These are phyloP conservation scores for Myriosclerotinia duriaeana DNA, from an alignment of 2,329 filamentous ascomycete genomes.

Conservation along the genomic window DNA sequence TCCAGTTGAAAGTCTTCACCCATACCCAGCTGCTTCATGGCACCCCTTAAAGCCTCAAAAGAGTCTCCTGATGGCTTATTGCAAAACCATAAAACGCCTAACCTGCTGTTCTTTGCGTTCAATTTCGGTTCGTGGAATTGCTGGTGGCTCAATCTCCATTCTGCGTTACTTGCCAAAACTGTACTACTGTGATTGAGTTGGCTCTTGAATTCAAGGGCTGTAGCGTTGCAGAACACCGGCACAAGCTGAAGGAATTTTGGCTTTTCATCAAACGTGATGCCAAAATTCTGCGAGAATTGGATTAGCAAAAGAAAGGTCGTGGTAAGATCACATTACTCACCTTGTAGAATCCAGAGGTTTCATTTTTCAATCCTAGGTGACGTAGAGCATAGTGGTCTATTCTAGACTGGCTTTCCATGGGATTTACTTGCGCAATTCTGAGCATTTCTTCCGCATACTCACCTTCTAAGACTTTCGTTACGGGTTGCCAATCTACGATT, in stretches of 20 bases:
- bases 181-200: background rate
- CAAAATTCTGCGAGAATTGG: background rate
- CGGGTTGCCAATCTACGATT: conserved; percentile 1
- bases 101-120: background rate
- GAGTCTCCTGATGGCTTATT: background rate
- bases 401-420: background rate
- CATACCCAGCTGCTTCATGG: background rate
- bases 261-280: background rate
- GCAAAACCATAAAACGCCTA: background rate
- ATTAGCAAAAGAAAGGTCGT: background rate
- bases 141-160: background rate
- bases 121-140: background rate
- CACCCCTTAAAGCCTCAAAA: background rate
- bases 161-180: background rate
- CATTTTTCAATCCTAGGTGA: background rate
- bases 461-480: background rate
- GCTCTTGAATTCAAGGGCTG: background rate
- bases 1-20: background rate
- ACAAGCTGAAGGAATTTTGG: background rate
- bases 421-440: background rate
- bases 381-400: background rate
- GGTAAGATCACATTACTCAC: background rate
- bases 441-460: background rate
- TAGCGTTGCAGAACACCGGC: background rate
- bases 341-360: background rate